These are phyloP conservation scores for Boletellus sp. DNA, from an alignment of 768 basidiomycete species.

Conservation along the genomic window DNA sequence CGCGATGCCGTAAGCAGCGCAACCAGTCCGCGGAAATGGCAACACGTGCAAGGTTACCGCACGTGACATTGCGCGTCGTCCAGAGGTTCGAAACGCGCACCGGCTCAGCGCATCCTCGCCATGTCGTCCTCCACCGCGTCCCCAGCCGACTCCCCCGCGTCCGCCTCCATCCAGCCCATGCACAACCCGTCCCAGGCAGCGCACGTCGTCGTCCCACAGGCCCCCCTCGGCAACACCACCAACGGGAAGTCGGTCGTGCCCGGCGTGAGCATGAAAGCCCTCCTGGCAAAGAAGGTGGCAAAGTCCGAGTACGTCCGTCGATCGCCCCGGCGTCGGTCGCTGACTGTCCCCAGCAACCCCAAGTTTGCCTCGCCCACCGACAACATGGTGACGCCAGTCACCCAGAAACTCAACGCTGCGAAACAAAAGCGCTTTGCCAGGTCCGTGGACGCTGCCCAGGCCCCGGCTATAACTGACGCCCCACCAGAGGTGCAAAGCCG, in stretches of 20 bases:
- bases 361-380: slow-evolving; percentile 92
- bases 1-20: slow-evolving; percentile 9
- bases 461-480: slow-evolving; percentile 5
- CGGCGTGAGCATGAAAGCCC: slow-evolving; percentile 85
- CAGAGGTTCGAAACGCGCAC: slow-evolving; percentile 20
- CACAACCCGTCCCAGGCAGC: slow-evolving; percentile 84
- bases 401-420: slow-evolving; percentile 85
- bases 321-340: neutral
- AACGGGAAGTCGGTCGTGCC: slow-evolving; percentile 51
- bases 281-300: slow-evolving; percentile 91
- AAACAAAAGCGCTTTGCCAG: slow-evolving; percentile 93
- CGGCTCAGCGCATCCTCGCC: slow-evolving; percentile 23
- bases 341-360: slow-evolving; percentile 60
- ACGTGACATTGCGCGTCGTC: slow-evolving; percentile 31
- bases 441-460: slow-evolving; percentile 42
- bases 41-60: slow-evolving; percentile 12
- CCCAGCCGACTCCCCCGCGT: slow-evolving; percentile 62
- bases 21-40: slow-evolving; percentile 18
- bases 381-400: slow-evolving; percentile 88
- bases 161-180: slow-evolving; percentile 69
- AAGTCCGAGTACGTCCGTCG: slow-evolving; percentile 67
- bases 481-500: slow-evolving; percentile 55
- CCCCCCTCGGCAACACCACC: slow-evolving; percentile 67
- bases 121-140: slow-evolving; percentile 57
- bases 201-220: slow-evolving; percentile 72